Evolutionary conservation across 352 stramenopile species (phyloP).

Genomic region (Pythium graminicola): DNA sequence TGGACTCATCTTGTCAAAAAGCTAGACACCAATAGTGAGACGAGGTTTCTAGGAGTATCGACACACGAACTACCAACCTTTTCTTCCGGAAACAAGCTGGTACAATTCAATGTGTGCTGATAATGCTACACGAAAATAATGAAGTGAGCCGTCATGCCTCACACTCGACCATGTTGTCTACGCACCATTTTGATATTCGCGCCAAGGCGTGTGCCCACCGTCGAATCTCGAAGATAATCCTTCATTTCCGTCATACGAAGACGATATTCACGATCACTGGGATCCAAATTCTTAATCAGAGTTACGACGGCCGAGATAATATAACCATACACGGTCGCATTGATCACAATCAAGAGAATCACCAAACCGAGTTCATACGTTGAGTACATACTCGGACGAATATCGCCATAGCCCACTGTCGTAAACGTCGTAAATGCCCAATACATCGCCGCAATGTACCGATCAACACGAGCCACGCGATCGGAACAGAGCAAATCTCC

Average conservation of each 20-base stretch:
- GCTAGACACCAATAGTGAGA: slow-evolving; percentile 22
- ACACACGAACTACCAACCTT: slow-evolving; percentile 34
- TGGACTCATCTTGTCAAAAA: slow-evolving; percentile 77
- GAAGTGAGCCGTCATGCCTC: not conserved
- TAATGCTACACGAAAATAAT: slow-evolving; percentile 42
- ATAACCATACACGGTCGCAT: slow-evolving; percentile 77
- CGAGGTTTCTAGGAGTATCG: not conserved
- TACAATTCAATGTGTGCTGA: slow-evolving; percentile 57
- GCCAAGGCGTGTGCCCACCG: slow-evolving; percentile 43
- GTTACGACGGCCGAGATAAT: slow-evolving; percentile 78
- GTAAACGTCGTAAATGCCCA: slow-evolving; percentile 90
- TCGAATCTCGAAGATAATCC: slow-evolving; percentile 71
- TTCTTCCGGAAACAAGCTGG: slow-evolving; percentile 73
- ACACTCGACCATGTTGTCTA: not conserved
- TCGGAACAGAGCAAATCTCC: slow-evolving; percentile 29
- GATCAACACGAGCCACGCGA: slow-evolving; percentile 35
- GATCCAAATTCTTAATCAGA: slow-evolving; percentile 72
- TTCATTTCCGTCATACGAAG: slow-evolving; percentile 82
- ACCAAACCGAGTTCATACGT: slow-evolving; percentile 60
- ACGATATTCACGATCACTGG: slow-evolving; percentile 69
- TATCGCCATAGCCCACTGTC: slow-evolving; percentile 83
- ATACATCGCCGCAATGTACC: slow-evolving; percentile 79
- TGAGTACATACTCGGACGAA: slow-evolving; percentile 66
- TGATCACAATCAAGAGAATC: slow-evolving; percentile 76
- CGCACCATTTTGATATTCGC: slow-evolving; percentile 63